Conservation (phyloP, 495 filamentous ascomycete species). For the Trichoderma parareesei region DNA sequence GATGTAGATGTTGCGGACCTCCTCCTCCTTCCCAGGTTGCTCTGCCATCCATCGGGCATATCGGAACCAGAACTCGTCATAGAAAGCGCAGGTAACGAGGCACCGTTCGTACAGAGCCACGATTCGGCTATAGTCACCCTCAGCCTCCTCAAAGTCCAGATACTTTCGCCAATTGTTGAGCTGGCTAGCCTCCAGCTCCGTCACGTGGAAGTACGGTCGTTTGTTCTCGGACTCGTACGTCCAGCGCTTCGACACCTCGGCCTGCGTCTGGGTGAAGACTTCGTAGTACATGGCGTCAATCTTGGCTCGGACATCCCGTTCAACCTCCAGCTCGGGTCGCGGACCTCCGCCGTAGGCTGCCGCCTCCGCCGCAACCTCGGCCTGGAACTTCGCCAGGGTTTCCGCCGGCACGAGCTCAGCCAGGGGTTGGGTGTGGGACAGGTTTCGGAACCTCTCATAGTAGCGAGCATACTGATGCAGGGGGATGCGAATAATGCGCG, state of each 20-base stretch:
- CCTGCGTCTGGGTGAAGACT: slow-evolving; percentile 72
- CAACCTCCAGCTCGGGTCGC: slow-evolving; percentile 65
- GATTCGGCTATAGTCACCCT: slow-evolving; percentile 66
- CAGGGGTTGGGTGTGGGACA: slow-evolving; percentile 66
- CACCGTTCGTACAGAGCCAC: slow-evolving; percentile 90
- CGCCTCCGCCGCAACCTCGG: slow-evolving; percentile 57
- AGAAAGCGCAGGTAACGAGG: slow-evolving; percentile 83
- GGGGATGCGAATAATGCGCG: slow-evolving; percentile 82
- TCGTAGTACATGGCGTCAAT: slow-evolving; percentile 76
- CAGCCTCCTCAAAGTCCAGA: slow-evolving; percentile 88
- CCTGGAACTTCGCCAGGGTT: slow-evolving; percentile 56
- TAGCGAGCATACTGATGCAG: slow-evolving; percentile 97
- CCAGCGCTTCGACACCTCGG: slow-evolving; percentile 89
- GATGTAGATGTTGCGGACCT: slow-evolving; percentile 89
- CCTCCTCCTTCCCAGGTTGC: slow-evolving; percentile 74
- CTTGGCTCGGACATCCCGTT: slow-evolving; percentile 70
- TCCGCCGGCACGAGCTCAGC: slow-evolving; percentile 64
- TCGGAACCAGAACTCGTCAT: slow-evolving; percentile 95
- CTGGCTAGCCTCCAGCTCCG: slow-evolving; percentile 78
- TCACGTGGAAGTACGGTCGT: slow-evolving; percentile 95
- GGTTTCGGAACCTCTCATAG: slow-evolving; percentile 80
- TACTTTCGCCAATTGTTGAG: slow-evolving; percentile 94
- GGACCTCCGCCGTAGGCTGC: slow-evolving; percentile 33
- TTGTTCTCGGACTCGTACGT: slow-evolving; percentile 93
- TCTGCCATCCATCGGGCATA: slow-evolving; percentile 96